Conservation (phyloP, 2,329 filamentous ascomycete species). For the Fusarium luffae region DNA sequence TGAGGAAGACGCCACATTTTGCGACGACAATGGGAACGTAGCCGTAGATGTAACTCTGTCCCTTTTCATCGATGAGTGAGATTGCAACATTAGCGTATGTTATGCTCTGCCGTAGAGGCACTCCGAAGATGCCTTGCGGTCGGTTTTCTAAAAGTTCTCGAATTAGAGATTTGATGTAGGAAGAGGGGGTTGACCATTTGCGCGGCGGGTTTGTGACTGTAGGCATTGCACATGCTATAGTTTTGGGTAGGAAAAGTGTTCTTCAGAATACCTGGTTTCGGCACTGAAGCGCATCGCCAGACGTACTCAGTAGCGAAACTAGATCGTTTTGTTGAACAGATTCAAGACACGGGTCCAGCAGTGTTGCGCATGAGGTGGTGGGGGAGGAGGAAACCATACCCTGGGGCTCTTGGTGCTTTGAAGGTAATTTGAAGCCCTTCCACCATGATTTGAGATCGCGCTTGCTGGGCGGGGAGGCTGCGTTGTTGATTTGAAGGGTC, state of each 20-base stretch:
- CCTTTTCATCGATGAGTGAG: constrained; percentile 90
- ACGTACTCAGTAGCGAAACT: background rate
- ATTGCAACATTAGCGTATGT: constrained; percentile 98
- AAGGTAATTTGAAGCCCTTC: constrained; percentile 87
- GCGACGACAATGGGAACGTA: constrained; percentile 98
- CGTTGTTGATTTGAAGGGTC: constrained; percentile 50
- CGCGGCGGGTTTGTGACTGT: background rate
- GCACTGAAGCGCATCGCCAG: constrained; percentile 5
- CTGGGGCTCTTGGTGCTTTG: constrained; percentile 65
- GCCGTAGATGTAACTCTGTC: constrained; percentile 96
- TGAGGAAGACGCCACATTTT: constrained; percentile 96
- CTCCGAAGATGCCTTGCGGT: constrained; percentile 87
- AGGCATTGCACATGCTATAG: constrained; percentile 1
- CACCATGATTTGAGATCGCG: constrained; percentile 96
- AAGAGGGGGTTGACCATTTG: constrained; percentile 5
- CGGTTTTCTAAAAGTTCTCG: constrained; percentile 54
- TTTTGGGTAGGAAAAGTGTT: background rate
- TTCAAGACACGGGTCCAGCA: constrained; percentile 1
- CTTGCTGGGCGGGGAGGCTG: constrained; percentile 80
- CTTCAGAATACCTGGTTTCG: background rate
- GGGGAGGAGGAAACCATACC: constrained; percentile 55
- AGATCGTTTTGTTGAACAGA: constrained; percentile 2
- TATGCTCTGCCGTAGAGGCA: constrained; percentile 93
- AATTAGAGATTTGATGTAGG: constrained; percentile 31
- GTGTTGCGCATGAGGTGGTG: constrained; percentile 13